Evolutionary conservation across 768 basidiomycete genomes (phyloP), one percentile per base, ranked within the genome.

Genomic region (Mycena latifolia): DNA sequence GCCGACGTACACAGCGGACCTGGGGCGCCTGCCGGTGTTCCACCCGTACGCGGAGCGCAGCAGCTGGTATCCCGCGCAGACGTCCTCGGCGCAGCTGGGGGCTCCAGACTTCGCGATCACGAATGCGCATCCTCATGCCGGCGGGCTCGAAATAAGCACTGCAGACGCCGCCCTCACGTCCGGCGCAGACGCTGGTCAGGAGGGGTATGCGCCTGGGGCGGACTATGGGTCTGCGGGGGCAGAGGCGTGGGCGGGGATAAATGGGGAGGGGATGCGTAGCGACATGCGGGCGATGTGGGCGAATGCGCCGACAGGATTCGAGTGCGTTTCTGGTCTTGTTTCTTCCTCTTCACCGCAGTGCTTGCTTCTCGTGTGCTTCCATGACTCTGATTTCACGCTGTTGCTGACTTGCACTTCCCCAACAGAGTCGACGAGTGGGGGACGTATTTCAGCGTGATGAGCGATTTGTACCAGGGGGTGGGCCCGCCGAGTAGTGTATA

Each of bases 1-100:
- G 1, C 67, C 67, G 35, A 64, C 67, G 27, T 63, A 55, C 47
- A 63, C 56, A 3, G 22, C 45, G 3, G 67, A 68, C 43, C 29
- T 68, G 14, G 62, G 57, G 1, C 31, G 53, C n/a, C 46, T 63
- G 41, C 41, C 41, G 6, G 41, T 43, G 18, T 43, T 43, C 41
- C 41, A 43, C 20, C 41, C 41, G 20, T 43, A 43, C 41, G 20
- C 41, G 2, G 41, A 43, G 18, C 8, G 20, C 20, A 43, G 41
- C 41, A 43, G 14, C 52, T 57, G 17, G 62, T 60, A 15, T 64
- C 39, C 41, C 33, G 59, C 52, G 9, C 61, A 67, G 45, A 28
- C 62, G 35, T 37, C 56, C 14, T 27, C 29, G 5, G 37, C 57
- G 9, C 61, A 61, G 7, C 50, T 63, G 2, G 66, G 57, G 7